Base-by-base conservation (phyloP, 345 rosid species). In the Anastatica hierochuntica region DNA sequence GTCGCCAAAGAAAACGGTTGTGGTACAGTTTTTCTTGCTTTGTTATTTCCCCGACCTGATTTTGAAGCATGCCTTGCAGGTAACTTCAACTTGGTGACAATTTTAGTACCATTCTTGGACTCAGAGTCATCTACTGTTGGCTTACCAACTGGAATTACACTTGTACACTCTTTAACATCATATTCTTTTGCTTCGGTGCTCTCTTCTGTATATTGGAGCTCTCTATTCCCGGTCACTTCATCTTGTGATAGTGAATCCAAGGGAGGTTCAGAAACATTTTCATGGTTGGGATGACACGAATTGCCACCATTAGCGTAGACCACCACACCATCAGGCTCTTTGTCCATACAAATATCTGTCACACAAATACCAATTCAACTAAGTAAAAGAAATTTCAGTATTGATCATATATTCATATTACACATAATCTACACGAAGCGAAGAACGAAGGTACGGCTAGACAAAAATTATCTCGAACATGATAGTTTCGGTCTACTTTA, bases 1-100 rank as follows among this genome's bases (percentile, higher is more conserved):
- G 97, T 89, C 49, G 85, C 97, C 4, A 89, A 74, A 42, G 85
- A 64, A 77, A 89, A 85, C 46, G 97, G 97, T 41, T 77, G 85
- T 10, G 97, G 97, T 71, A 89, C 81, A 0, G 97, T 89, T 71
- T 47, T 81, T 58, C 76, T 84, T 41, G 71, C 69, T 68, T 74
- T 78, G 62, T 64, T 68, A 73, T 41, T 68, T 60, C 62, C 69
- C 4, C 70, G 63, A 62, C 65, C 61, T 33, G 53, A 30, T 63
- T 75, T 88, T 18, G 82, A 72, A 58, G 39, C 77, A 56, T 66
- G 72, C 52, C 79, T 80, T 45, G 34, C 26, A 8, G 55, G 49
- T 48, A 66, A 48, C 20, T 18, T 68, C 23, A 71, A 52, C 70
- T 73, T 77, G 16, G 31, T 63, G 11, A 60, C 52, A 17, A 62